Evolutionary conservation across 257 asterid genomes (phyloP).

Genomic region (Capsicum pubescens): DNA sequence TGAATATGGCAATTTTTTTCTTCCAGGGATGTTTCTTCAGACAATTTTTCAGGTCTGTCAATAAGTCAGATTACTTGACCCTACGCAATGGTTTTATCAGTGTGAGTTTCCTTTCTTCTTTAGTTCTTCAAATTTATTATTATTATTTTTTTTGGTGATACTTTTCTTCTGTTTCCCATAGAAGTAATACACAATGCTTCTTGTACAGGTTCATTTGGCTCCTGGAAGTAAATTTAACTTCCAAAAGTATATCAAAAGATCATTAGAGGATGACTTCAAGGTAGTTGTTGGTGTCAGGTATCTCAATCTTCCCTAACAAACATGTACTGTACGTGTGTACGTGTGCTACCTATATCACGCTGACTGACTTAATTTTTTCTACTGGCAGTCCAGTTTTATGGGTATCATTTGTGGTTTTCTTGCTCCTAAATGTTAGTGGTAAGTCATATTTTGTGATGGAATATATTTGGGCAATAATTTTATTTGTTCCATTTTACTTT

Average conservation of each 20-base stretch:
- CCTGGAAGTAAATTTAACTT: constrained; percentile 47
- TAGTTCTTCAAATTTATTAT: background rate
- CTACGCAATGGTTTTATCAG: constrained; percentile 54
- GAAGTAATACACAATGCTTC: background rate
- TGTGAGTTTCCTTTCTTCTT: constrained; percentile 22
- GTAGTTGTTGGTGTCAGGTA: constrained; percentile 44
- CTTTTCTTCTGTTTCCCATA: background rate
- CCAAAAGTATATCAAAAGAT: constrained; percentile 48
- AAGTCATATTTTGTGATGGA: background rate
- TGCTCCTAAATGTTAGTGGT: constrained; percentile 36
- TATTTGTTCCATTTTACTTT: background rate
- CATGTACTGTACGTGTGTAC: background rate
- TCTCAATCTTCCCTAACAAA: background rate
- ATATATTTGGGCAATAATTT: background rate
- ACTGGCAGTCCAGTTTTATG: constrained; percentile 35
- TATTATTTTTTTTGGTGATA: background rate
- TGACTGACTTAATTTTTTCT: background rate
- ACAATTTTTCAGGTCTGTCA: constrained; percentile 85
- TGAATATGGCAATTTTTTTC: constrained; percentile 22
- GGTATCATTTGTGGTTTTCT: constrained; percentile 34
- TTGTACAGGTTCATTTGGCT: constrained; percentile 45
- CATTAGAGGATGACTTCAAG: constrained; percentile 49
- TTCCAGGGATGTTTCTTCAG: constrained; percentile 90
- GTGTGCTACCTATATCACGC: background rate
- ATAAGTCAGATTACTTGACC: constrained; percentile 88